Conservation (phyloP, 768 basidiomycete genomes). For the Rossbeevera mucosa region DNA sequence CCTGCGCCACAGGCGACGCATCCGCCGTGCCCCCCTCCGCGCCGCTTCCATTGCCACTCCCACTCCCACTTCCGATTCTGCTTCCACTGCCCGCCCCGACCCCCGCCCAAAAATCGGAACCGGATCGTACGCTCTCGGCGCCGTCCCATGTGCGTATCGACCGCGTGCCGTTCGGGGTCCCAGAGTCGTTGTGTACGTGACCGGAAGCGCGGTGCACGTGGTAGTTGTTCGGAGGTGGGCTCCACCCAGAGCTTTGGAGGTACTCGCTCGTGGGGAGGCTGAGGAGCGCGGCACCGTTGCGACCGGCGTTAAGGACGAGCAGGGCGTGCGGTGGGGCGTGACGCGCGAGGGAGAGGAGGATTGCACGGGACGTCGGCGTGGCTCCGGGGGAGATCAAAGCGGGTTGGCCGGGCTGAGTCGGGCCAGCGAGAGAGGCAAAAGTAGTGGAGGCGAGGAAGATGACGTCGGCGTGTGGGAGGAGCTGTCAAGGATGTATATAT, state of each 20-base stretch:
- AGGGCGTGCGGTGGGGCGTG: conserved; percentile 69
- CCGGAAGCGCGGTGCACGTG: conserved; percentile 1
- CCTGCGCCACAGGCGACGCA: conserved; percentile 7
- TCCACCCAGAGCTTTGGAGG: conserved; percentile 82
- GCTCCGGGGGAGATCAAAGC: conserved; percentile 35
- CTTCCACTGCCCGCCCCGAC: background rate
- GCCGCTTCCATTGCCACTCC: background rate
- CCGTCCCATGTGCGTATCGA: conserved; percentile 21
- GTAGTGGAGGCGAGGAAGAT: conserved; percentile 53
- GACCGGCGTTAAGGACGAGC: conserved; percentile 78
- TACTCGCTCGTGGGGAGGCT: conserved; percentile 82
- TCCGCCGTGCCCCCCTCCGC: background rate
- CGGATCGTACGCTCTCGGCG: conserved; percentile 51
- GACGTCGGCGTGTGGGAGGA: conserved; percentile 79
- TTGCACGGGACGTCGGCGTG: conserved; percentile 61
- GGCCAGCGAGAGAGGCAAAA: conserved; percentile 14
- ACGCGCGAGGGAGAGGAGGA: conserved; percentile 67
- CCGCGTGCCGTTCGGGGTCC: conserved; percentile 13
- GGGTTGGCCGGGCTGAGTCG: background rate
- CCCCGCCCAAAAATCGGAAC: conserved; percentile 75
- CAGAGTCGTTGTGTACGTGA: conserved; percentile 19
- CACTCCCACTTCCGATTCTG: background rate
- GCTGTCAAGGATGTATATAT: conserved; percentile 34
- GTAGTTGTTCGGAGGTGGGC: conserved; percentile 1
- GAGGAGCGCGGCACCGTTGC: conserved; percentile 74